Evolutionary conservation across 139 green algal genomes (phyloP), one percentile per base, ranked within the genome.

Genomic region (Raphidocelis subcapitata): DNA sequence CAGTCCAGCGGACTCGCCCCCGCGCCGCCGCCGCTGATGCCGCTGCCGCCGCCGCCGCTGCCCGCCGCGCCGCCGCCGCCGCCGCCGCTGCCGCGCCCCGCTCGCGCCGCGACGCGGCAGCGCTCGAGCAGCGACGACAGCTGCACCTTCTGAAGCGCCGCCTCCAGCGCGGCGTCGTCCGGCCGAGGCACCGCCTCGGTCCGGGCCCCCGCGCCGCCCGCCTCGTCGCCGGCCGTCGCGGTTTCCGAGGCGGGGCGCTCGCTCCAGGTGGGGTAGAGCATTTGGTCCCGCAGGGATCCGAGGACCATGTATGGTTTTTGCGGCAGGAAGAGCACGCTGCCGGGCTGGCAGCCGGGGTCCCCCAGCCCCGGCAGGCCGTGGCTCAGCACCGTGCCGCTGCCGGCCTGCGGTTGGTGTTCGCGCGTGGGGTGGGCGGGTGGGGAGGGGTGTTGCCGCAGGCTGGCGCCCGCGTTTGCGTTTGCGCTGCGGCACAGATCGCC

Each of bases 261-360:
- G 29, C 46, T 57, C 77, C 59, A 83, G 20, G 73, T 73, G 10
- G 62, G 75, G 51, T 69, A 76, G 15, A 76, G 75, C 65, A 72
- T 36, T 83, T 98, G 92, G 55, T 98, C 89, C 5, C 89, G 37
- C 5, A 98, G 86, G 24, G 80, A 91, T 62, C 94, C 95, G 57
- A 99, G 86, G 51, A 98, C 93, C 83, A 99, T 91, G 83, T 99
- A 99, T 0, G 95, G 95, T 63, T 88, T 85, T 82, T 99, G 95
- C 8, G 95, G 95, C 68, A 99, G 76, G 80, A 99, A 91, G 80
- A 89, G 82, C 26, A 89, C 74, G 24, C 74, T 29, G 18, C 73
- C 74, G 23, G 33, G 62, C 62, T 67, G 62, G 12, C 28, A 67
- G 37, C 81, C 78, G 0, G 54, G 35, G n/a, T 73, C 52, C 24